phyloP scores from a whole-genome alignment of 2,329 filamentous ascomycete species.

The Aspergillus latus region DNA sequence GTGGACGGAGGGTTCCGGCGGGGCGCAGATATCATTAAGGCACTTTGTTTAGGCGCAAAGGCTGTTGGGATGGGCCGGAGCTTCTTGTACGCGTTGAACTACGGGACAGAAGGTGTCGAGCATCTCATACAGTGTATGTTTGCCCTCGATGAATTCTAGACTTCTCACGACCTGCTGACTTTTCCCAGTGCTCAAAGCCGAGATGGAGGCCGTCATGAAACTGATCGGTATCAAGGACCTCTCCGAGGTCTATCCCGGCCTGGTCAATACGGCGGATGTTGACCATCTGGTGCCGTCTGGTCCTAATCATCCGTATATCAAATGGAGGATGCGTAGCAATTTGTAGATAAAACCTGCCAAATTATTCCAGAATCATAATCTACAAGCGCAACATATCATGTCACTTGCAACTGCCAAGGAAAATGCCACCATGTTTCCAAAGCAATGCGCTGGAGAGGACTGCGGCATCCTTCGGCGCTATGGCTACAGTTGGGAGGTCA shows the following conservation, averaged over 20 bases:
- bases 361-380: too few relatives aligned
- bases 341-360: neutral
- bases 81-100: slow-evolving; percentile 9
- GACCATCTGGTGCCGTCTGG: slow-evolving; percentile 7
- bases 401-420: too few relatives aligned
- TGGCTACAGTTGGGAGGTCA: neutral
- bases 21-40: slow-evolving; percentile 37
- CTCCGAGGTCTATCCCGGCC: slow-evolving; percentile 2
- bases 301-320: slow-evolving; percentile 7
- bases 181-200: slow-evolving; percentile 2
- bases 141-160: neutral
- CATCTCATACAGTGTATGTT: slow-evolving; percentile 4
- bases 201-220: slow-evolving; percentile 12
- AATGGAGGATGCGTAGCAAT: neutral
- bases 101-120: slow-evolving; percentile 6
- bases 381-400: too few relatives aligned
- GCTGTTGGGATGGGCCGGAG: slow-evolving; percentile 6
- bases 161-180: neutral
- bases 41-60: slow-evolving; percentile 5
- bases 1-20: slow-evolving; percentile 56
- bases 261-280: slow-evolving; percentile 10
- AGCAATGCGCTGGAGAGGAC: too few relatives aligned
- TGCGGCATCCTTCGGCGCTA: neutral
- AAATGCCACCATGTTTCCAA: too few relatives aligned
- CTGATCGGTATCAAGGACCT: slow-evolving; percentile 9